These are phyloP conservation scores for Cyberlindnera bimundalis DNA, from an alignment of 805 yeast genomes.

Conservation along the genomic window DNA sequence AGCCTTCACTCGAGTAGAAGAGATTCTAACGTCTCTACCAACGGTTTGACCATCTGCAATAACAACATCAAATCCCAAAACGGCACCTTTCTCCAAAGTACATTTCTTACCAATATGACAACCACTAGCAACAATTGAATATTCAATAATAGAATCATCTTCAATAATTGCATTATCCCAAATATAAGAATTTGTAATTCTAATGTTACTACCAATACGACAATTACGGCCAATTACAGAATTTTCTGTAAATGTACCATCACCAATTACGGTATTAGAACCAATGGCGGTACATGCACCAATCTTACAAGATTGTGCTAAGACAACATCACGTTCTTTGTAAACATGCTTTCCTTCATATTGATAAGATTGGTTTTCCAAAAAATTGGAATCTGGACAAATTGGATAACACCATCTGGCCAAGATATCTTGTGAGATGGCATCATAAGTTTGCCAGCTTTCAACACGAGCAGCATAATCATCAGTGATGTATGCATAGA, in stretches of 20 bases:
- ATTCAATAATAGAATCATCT: slow-evolving; percentile 55
- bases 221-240: slow-evolving; percentile 87
- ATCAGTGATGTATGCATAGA: slow-evolving; percentile 80
- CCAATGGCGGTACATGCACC: slow-evolving; percentile 84
- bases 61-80: slow-evolving; percentile 72
- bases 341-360: slow-evolving; percentile 85
- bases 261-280: slow-evolving; percentile 69
- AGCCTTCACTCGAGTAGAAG: slow-evolving; percentile 41
- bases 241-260: slow-evolving; percentile 58
- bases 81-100: slow-evolving; percentile 61
- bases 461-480: slow-evolving; percentile 93
- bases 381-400: slow-evolving; percentile 79
- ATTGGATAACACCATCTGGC: slow-evolving; percentile 93
- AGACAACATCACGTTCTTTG: slow-evolving; percentile 81
- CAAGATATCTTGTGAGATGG: slow-evolving; percentile 83
- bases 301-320: slow-evolving; percentile 90
- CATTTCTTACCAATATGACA: slow-evolving; percentile 54
- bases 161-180: slow-evolving; percentile 82
- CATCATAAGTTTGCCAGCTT: slow-evolving; percentile 89
- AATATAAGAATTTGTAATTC: slow-evolving; percentile 69
- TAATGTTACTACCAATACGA: slow-evolving; percentile 74
- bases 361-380: slow-evolving; percentile 66
- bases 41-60: slow-evolving; percentile 54
- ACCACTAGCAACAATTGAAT: slow-evolving; percentile 68
- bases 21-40: slow-evolving; percentile 49